phyloP scores from a whole-genome alignment of 2,329 filamentous ascomycete species.

The Corynespora cassiicola region DNA sequence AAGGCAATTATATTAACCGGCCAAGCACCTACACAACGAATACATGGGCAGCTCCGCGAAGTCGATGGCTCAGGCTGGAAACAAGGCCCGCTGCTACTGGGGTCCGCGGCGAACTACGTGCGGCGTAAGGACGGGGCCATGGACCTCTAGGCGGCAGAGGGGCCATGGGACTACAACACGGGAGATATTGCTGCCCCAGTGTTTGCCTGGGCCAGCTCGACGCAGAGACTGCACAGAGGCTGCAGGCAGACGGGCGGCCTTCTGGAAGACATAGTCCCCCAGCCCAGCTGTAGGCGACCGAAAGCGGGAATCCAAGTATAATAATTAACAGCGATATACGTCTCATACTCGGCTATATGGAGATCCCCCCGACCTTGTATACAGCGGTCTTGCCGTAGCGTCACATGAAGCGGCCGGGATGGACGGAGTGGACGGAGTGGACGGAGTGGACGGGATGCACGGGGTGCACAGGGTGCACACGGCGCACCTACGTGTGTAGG shows the following conservation, averaged over 20 bases:
- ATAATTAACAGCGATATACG: slow-evolving; percentile 34
- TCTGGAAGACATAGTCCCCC: slow-evolving; percentile 29
- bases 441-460: too few relatives aligned
- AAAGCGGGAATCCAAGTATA: slow-evolving; percentile 36
- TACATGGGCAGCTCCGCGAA: slow-evolving; percentile 4
- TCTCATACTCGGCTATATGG: slow-evolving; percentile 43
- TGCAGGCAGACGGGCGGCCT: slow-evolving; percentile 28
- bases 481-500: too few relatives aligned
- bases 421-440: too few relatives aligned
- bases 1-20: slow-evolving; percentile 29
- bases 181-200: slow-evolving; percentile 11
- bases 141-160: too few relatives aligned
- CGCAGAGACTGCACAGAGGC: too few relatives aligned
- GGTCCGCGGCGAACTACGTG: slow-evolving; percentile 5
- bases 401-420: too few relatives aligned
- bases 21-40: slow-evolving; percentile 15
- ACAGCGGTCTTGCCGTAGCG: slow-evolving; percentile 26
- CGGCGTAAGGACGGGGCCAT: too few relatives aligned
- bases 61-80: slow-evolving; percentile 6
- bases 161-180: too few relatives aligned
- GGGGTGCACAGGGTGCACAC: too few relatives aligned
- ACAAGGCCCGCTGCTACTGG: slow-evolving; percentile 14
- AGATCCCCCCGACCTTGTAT: slow-evolving; percentile 33
- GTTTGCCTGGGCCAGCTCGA: slow-evolving; percentile 20
- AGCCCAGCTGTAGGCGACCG: slow-evolving; percentile 27